Base-by-base conservation (phyloP, 208 protist species). In the Crithidia mellificae region DNA sequence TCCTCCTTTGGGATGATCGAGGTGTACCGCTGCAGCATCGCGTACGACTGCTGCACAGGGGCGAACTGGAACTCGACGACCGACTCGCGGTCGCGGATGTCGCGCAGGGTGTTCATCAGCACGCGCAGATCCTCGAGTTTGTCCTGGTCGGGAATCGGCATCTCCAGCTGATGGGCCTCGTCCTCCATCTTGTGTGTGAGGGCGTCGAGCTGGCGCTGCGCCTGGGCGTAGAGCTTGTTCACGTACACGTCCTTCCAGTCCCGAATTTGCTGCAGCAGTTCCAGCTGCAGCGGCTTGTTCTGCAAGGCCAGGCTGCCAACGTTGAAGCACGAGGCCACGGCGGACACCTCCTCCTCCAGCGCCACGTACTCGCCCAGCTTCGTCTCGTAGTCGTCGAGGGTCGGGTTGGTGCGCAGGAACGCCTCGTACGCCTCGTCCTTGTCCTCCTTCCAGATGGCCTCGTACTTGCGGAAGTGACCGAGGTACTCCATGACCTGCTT, bases 1-100 rank as follows among this genome's bases (percentile, higher is more conserved):
- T 99, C 98, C 57, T 98, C 97, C 83, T 98, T 98, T n/a, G 95
- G 85, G 53, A 99, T 90, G 47, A 81, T 72, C 4, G 94, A 84
- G 34, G 86, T 90, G 82, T 98, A 96, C 22, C 87, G 83, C 74
- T 92, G 82, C 22, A 99, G 80, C 39, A 98, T 75, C 17, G 82
- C 70, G 81, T 98, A 99, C 22, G 87, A 84, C 74, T 98, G 92
- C 68, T 98, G 88, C 43, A 99, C 85, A 1, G 98, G 97, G 49
- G 88, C 73, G 57, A 99, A 96, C 66, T 95, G 83, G 59, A 96
- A 90, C 72, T 99, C 96, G 29, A 98, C 87, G 25, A 95, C 78
- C 8, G 94, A 81, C 74, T 98, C 94, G 19, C 93, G 78, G 44
- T 97, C 80, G 66, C 93, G 85, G 56, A 99, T 94, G 39, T 98